Evolutionary conservation across 139 green algal genomes (phyloP).

Genomic region (Chloropicon primus): DNA sequence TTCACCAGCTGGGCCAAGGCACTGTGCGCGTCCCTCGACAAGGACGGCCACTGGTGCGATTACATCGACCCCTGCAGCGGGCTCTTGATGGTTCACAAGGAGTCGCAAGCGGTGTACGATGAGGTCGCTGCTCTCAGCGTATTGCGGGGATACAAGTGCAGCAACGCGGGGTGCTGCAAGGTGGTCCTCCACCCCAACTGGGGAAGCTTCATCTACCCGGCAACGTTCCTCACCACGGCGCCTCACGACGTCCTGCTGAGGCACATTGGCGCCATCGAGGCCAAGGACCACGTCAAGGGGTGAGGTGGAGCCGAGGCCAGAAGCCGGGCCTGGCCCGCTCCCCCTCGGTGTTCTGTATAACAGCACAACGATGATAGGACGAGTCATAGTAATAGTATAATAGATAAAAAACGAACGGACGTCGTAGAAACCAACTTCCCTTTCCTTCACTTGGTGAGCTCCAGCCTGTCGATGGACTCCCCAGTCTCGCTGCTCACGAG

Average conservation of each 20-base stretch:
- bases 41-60: slow-evolving; percentile 72
- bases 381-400: neutral
- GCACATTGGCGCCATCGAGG: slow-evolving; percentile 14
- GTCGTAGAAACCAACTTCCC: neutral
- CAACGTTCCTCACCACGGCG: slow-evolving; percentile 72
- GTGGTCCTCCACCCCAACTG: slow-evolving; percentile 79
- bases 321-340: no score
- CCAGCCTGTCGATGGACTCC: neutral
- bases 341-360: no score
- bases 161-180: slow-evolving; percentile 72
- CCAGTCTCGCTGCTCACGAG: neutral
- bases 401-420: neutral
- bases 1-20: slow-evolving; percentile 74
- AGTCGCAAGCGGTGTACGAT: slow-evolving; percentile 49
- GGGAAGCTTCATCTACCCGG: slow-evolving; percentile 81
- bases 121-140: slow-evolving; percentile 70
- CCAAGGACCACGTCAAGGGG: neutral
- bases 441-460: neutral
- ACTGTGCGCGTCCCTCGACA: slow-evolving; percentile 45
- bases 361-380: no score
- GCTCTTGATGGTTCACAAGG: slow-evolving; percentile 50
- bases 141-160: slow-evolving; percentile 43
- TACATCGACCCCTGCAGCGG: slow-evolving; percentile 95
- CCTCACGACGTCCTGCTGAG: slow-evolving; percentile 33
- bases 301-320: no score